Base-by-base conservation (phyloP, 352 stramenopile species). In the Nothophytophthora sp. region DNA sequence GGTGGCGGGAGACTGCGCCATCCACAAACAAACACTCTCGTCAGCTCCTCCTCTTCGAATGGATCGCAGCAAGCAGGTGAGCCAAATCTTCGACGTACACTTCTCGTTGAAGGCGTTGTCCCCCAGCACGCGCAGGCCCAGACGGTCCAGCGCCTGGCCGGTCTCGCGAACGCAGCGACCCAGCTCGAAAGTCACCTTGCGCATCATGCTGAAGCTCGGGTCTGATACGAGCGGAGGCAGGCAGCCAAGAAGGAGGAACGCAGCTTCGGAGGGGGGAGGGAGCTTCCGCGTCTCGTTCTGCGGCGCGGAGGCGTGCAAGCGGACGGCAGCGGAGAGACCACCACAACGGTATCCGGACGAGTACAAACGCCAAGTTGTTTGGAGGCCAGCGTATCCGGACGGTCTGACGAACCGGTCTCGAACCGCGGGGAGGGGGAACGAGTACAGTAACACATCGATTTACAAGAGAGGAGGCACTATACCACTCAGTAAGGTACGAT, bases 111-210 rank as follows among this genome's bases (percentile, higher is more conserved):
- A 95, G n/a, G 95, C 69, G 53, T 88, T 88, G 55, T 94, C 67
- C 40, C 90, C 82, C 11, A 94, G 57, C 43, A 93, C 93, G 36
- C 92, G 81, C 40, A 98, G 71, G 29, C 95, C 96, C 24, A 97
- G 78, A 43, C 96, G 89, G 70, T 99, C 96, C 16, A 99, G 69
- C 25, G 92, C 92, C 83, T 98, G 96, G 58, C 95, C 96, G 36
- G 95, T 98, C 85, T 99, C 96, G 43, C 95, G 89, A 47, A 98
- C 86, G 49, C 87, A 91, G 46, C 94, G 87, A 51, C 94, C 94
- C 42, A 98, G 62, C 60, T 92, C 76, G 70, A 93, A 92, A 19
- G 80, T 92, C 63, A 95, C 83, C 67, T 92, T 95, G 65, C 85
- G 85, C 75, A 95, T 77, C 85, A 92, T 95, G 38, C 55, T 85